Evolutionary conservation across 2,329 filamentous ascomycete species (phyloP), one percentile per base, ranked within the genome.

Genomic region (Aureobasidium lini): DNA sequence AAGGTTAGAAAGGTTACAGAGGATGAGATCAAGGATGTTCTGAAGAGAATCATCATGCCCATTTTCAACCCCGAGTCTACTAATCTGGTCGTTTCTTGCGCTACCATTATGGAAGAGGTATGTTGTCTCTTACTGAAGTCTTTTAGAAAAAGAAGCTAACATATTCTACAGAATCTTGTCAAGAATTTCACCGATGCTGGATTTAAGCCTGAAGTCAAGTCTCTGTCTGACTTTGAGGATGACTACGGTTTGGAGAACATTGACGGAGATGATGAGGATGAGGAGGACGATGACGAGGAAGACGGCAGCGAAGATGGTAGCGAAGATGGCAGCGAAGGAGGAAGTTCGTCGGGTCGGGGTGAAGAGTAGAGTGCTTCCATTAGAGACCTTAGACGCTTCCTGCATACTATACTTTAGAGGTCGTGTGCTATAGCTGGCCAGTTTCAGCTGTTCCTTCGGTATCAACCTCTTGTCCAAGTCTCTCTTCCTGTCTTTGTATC

Each of bases 181-280:
- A 85, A 85, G 65, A 85, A 87, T 1, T 89, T 97, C 67, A 81
- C 84, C 65, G 78, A 77, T 1, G 85, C 84, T 60, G 91, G 91
- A 0, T 99, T 95, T 77, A 86, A 86, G 71, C 87, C 88, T 0
- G 82, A 90, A 69, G 81, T 89, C 40, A 86, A 87, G 69, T 79
- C 67, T 31, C 79, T 97, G 52, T 84, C 85, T 43, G 82, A 88
- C 67, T 97, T 95, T 72, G 85, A 95, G 71, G 90, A 96, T 64
- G 89, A 91, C 68, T 97, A 97, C 70, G 93, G 93, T 0, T 97
- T 95, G 72, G 85, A 95, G 71, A 90, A 96, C 64, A 89, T 91
- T 67, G 97, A 97, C 95, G 74, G 95, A 92, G 0, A 72, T 77
- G 15, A 89, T 44, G 71, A 89, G 95, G 72, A 87, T 87, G 47